Evolutionary conservation across 2,329 filamentous ascomycete genomes (phyloP), one percentile per base, ranked within the genome.

Genomic region (Rhinocladiella similis): DNA sequence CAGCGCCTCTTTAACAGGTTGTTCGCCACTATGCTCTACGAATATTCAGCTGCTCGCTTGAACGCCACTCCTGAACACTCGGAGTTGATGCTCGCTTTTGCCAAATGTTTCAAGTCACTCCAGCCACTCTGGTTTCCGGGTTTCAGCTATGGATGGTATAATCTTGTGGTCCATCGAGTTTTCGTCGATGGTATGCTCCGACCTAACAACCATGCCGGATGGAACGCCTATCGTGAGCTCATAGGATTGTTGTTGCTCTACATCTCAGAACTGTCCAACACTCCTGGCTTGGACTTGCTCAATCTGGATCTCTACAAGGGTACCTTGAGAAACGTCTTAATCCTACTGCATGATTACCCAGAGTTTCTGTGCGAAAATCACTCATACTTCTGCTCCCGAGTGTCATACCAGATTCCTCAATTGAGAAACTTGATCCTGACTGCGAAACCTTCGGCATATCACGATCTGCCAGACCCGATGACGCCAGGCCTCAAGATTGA

Each of bases 321-420:
- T 7, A 84, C 89, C 1, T 77, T 96, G 47, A 91, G 95, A 68
- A 83, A 97, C 57, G 76, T 97, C 53, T 77, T 96, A 33, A 83
- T 96, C 50, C 77, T 99, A 51, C 90, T 96, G 65, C 94, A 97
- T 69, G 94, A 99, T 71, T 97, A 91, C 73, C 89, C 93, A 0
- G 91, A 97, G 54, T 99, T 96, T 72, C 76, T 99, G 41, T 88
- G 90, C 5, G 90, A 92, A 65, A 91, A 96, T 70, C 90, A 96
- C 69, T 85, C 90, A 64, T 84, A 85, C 64, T 83, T 99, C 50
- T 91, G 88, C 75, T 87, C 89, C 65, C 85, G 84, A 67, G 88
- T 97, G 56, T 90, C 92, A 1, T 83, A 86, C 49, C 88, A 94
- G 67, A 94, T 90, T 73, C 86, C 87, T 14, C 94, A 97, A 72